These are phyloP conservation scores for Citrus hindsii DNA, from an alignment of 345 rosid species.

Conservation along the genomic window DNA sequence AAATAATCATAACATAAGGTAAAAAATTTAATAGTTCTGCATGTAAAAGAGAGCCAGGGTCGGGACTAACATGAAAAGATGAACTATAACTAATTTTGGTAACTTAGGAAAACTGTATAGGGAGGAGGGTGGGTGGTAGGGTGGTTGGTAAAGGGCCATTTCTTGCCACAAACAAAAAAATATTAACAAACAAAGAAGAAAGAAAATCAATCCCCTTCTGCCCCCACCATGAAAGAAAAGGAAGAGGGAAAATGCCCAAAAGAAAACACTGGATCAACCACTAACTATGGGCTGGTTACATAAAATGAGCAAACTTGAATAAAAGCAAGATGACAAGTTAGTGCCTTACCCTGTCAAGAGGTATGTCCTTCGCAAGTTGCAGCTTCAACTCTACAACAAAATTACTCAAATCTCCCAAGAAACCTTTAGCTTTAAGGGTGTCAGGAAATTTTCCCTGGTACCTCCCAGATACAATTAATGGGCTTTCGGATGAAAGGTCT, in stretches of 20 bases:
- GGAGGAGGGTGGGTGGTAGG: not conserved
- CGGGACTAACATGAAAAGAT: not conserved
- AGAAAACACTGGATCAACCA: not conserved
- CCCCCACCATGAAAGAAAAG: not conserved
- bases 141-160: not conserved
- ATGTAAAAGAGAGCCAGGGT: not conserved
- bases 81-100: not conserved
- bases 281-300: not conserved
- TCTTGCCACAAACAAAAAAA: not conserved
- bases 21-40: not conserved
- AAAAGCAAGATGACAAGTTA: not conserved
- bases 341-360: slow-evolving; percentile 53
- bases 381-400: slow-evolving; percentile 50
- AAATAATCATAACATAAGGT: not conserved
- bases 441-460: slow-evolving; percentile 62
- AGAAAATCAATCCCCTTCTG: not conserved
- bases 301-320: not conserved
- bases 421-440: slow-evolving; percentile 46
- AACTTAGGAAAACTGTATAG: not conserved
- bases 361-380: slow-evolving; percentile 48
- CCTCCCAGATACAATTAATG: slow-evolving; percentile 62
- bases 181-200: not conserved
- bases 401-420: slow-evolving; percentile 52
- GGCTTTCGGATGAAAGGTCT: slow-evolving; percentile 61
- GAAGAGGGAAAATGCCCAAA: not conserved